Conservation (phyloP, 805 yeast species). For the Hermanozyma aechmeae region DNA sequence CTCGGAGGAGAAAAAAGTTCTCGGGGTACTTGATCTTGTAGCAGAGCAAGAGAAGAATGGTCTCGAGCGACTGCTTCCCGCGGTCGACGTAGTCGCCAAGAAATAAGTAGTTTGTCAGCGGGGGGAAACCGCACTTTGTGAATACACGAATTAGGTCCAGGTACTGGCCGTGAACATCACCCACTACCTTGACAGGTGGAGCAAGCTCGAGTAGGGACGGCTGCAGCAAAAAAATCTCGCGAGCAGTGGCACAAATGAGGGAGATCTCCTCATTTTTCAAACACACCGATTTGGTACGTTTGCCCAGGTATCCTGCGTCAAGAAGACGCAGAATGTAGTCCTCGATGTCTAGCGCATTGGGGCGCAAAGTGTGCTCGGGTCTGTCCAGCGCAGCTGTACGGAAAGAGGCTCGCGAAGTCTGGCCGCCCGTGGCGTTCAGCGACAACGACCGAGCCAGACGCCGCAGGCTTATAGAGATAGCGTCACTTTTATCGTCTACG, state of each 20-base stretch:
- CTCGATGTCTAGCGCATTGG: conserved; percentile 49
- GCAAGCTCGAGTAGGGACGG: conserved; percentile 83
- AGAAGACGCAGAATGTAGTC: conserved; percentile 82
- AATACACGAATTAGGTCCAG: conserved; percentile 84
- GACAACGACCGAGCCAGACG: conserved; percentile 10
- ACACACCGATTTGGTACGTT: conserved; percentile 82
- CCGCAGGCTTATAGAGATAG: conserved; percentile 8
- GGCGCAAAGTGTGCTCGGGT: conserved; percentile 4
- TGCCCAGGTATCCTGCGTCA: conserved; percentile 95
- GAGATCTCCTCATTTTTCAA: conserved; percentile 78
- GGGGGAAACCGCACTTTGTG: conserved; percentile 96
- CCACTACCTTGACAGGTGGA: conserved; percentile 81
- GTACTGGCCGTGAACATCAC: conserved; percentile 96
- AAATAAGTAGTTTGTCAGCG: conserved; percentile 83
- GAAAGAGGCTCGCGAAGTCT: too few relatives aligned
- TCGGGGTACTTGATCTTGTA: conserved; percentile 96
- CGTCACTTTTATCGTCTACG: conserved; percentile 9
- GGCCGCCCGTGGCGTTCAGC: conserved; percentile 4
- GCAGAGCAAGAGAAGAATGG: conserved; percentile 77
- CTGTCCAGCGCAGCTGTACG: too few relatives aligned
- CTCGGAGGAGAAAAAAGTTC: conserved; percentile 84
- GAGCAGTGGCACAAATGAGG: conserved; percentile 73
- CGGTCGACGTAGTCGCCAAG: conserved; percentile 97
- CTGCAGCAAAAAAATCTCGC: conserved; percentile 83
- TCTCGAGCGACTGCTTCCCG: conserved; percentile 93